Base-by-base conservation (phyloP, 208 protist species). In the Leishmania braziliensis region DNA sequence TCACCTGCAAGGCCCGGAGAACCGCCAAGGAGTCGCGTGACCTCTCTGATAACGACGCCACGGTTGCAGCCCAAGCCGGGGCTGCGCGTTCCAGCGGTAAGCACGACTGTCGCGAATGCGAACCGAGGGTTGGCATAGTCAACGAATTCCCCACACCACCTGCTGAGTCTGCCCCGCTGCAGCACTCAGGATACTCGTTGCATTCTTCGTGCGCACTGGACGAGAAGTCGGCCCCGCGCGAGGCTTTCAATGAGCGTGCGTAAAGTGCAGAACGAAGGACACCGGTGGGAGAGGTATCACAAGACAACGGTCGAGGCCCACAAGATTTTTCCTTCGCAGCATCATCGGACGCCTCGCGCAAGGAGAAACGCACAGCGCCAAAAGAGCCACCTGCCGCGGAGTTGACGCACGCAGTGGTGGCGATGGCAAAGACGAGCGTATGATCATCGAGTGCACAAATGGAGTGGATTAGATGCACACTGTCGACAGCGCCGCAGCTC, bases 341-440 rank as follows among this genome's bases (percentile, higher is more conserved):
- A 29, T 33, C 46, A 73, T 54, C 20, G 23, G 46, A 0, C 26
- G 23, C 26, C 69, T 73, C 53, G 39, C 48, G 18, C 33, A 51
- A 53, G 39, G 10, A 73, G 46, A 73, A 73, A 4, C 51, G 26
- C 46, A 8, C 69, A 29, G 46, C 69, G 20, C 53, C 69, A 6
- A 54, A 73, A n/a, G 39, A 39, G 51, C 33, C 62, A 16, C 14
- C 51, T 76, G n/a, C 16, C 50, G 51, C 69, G 6, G 46, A 51
- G 18, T 29, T 5, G 12, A 23, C 46, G 46, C 29, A 26, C 43
- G 51, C 51, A 46, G 51, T 33, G n/a, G 72, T 26, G 51, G 48
- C 51, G 51, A 76, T 63, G 72, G 72, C 77, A 33, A 84, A 80
- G n/a, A 77, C 12, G 14, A 84, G 75, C 16, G 69, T 78, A 36